Evolutionary conservation across 2,329 filamentous ascomycete species (phyloP), one percentile per base, ranked within the genome.

Genomic region (Exophiala bonariae): DNA sequence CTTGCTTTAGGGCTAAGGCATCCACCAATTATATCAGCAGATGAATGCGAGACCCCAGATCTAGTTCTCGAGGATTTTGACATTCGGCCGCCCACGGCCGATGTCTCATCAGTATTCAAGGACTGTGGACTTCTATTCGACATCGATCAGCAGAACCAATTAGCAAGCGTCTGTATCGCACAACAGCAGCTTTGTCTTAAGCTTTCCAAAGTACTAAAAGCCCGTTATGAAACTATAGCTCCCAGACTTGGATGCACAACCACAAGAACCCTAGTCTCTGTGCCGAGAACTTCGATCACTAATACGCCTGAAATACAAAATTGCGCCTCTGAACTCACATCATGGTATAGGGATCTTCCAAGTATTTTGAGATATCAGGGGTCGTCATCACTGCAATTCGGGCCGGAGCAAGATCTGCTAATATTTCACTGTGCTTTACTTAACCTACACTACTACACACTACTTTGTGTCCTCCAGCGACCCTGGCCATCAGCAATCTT

Each of bases 361-460:
- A 16, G 34, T 3, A 13, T 17, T 10, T 16, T 50, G 8, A 40
- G 17, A 35, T 50, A 41, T 17, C 33, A 22, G 19, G 11, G 35
- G 11, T 28, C 35, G 3, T 30, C 33, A 4, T 41, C 35, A 14
- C 47, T 50, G 3, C 10, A 41, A 2, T 50, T 45, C 35, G 22
- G 18, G 7, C 47, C 47, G 6, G 47, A 36, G 10, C 35, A 50
- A 26, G 41, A 41, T 20, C 7, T 50, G 2, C 47, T 50, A 9
- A 75, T 80, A 51, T 70, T 96, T 2, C 89, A 95, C 63, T 81
- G 88, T 39, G 87, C 87, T n/a, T 75, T 96, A 16, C 73, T 96
- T 23, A 89, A 95, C 67, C 93, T 96, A 86, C 84, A 95, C 2
- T 96, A 93, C 68, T 88, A 89, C 66, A 93, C 91, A 2, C 95